Evolutionary conservation across 2,329 filamentous ascomycete genomes (phyloP).

Genomic region (Magnaporthales sp.): DNA sequence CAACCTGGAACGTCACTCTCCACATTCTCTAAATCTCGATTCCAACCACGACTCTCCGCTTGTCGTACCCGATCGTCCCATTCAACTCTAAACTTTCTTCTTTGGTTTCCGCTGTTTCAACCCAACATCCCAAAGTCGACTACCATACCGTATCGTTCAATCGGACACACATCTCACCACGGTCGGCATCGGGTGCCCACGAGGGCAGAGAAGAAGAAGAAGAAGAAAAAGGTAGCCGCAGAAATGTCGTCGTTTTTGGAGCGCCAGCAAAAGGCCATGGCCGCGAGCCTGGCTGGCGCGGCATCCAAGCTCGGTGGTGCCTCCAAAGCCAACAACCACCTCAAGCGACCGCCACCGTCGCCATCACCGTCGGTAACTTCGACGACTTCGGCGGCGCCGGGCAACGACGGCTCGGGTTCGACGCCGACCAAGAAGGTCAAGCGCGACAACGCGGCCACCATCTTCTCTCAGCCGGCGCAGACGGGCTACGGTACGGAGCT

Average conservation of each 20-base stretch:
- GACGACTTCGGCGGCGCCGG: slow-evolving; percentile 25
- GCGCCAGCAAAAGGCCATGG: slow-evolving; percentile 55
- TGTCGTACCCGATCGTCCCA: not conserved
- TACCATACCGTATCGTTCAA: not conserved
- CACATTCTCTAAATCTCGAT: not conserved
- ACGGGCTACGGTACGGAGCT: slow-evolving; percentile 71
- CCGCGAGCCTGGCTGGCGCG: slow-evolving; percentile 52
- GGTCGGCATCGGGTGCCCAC: not conserved
- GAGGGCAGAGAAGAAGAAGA: not conserved
- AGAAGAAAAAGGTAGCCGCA: not conserved
- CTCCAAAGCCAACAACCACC: not conserved
- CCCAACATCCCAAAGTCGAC: not conserved
- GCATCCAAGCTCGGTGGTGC: slow-evolving; percentile 48
- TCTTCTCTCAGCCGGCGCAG: slow-evolving; percentile 70
- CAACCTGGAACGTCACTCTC: not conserved
- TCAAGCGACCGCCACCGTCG: slow-evolving; percentile 48
- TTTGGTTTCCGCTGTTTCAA: not conserved
- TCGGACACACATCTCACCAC: not conserved
- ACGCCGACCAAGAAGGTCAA: slow-evolving; percentile 58
- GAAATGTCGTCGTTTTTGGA: slow-evolving; percentile 48
- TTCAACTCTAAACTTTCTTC: not conserved
- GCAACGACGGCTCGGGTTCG: slow-evolving; percentile 30
- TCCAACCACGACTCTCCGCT: not conserved
- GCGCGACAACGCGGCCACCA: slow-evolving; percentile 41
- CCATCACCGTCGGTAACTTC: slow-evolving; percentile 51